Evolutionary conservation across 176 grass and related monocot species (phyloP).

Genomic region (Eleusine coracana): DNA sequence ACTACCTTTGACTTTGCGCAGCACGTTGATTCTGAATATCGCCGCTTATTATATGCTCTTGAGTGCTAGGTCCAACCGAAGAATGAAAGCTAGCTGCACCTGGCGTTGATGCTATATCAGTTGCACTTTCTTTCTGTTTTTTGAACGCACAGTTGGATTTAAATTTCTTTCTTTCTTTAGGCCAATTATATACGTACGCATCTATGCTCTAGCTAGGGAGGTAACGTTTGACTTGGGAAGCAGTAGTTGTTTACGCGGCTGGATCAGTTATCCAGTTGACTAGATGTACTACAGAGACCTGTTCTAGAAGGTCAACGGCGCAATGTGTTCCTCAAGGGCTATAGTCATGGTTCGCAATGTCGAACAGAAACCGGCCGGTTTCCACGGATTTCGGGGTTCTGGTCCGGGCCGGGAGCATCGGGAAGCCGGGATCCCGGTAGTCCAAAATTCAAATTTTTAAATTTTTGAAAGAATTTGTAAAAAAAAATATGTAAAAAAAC

Average conservation of each 20-base stretch:
- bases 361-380: too few species aligned
- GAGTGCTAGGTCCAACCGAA: slow-evolving; percentile 2
- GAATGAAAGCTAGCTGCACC: slow-evolving; percentile 13
- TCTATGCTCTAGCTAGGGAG: not conserved
- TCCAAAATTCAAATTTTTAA: too few species aligned
- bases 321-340: not conserved
- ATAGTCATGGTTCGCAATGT: too few species aligned
- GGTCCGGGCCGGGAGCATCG: too few species aligned
- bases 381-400: too few species aligned
- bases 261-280: slow-evolving; percentile 19
- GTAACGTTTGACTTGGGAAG: slow-evolving; percentile 37
- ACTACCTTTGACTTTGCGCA: slow-evolving; percentile 20
- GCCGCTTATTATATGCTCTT: not conserved
- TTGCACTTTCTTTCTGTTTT: not conserved
- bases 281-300: not conserved
- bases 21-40: slow-evolving; percentile 27
- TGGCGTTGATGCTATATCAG: not conserved
- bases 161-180: not conserved
- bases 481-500: too few species aligned
- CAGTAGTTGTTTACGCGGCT: slow-evolving; percentile 39
- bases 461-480: too few species aligned
- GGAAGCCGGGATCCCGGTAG: too few species aligned
- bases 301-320: slow-evolving; percentile 36
- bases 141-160: not conserved
- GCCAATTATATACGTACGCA: not conserved